phyloP scores from a whole-genome alignment of 2,329 filamentous ascomycete species.

The Aspergillus sp. region DNA sequence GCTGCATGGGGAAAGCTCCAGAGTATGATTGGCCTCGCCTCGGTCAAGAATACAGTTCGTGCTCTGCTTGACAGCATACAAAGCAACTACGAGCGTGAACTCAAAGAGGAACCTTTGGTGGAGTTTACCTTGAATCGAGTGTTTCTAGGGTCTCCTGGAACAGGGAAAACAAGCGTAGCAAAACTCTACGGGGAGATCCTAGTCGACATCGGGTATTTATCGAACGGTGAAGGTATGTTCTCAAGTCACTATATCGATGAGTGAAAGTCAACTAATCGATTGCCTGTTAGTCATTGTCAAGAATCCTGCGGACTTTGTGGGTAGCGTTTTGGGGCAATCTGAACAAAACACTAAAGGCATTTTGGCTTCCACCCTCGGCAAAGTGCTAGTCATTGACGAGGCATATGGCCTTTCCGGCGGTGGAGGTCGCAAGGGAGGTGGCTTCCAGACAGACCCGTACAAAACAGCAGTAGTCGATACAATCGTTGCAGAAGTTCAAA shows the following conservation, averaged over 20 bases:
- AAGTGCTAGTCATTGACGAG: slow-evolving; percentile 78
- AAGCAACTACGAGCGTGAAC: slow-evolving; percentile 65
- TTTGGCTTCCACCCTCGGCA: slow-evolving; percentile 64
- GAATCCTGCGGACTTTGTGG: slow-evolving; percentile 73
- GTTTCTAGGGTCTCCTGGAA: slow-evolving; percentile 71
- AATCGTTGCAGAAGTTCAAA: slow-evolving; percentile 72
- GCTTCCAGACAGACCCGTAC: slow-evolving; percentile 47
- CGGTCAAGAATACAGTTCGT: slow-evolving; percentile 63
- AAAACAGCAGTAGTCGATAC: slow-evolving; percentile 70
- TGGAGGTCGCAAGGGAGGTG: slow-evolving; percentile 24
- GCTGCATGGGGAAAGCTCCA: slow-evolving; percentile 60
- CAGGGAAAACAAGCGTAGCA: slow-evolving; percentile 74
- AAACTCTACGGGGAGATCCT: slow-evolving; percentile 71
- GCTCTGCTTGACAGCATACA: slow-evolving; percentile 61
- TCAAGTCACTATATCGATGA: background rate
- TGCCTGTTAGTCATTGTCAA: slow-evolving; percentile 62
- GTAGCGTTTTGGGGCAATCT: slow-evolving; percentile 61
- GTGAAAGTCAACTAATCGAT: background rate
- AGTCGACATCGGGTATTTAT: slow-evolving; percentile 65
- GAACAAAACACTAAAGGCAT: slow-evolving; percentile 73
- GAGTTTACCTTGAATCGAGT: slow-evolving; percentile 66
- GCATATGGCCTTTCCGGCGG: slow-evolving; percentile 64
- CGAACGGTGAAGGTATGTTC: slow-evolving; percentile 62
- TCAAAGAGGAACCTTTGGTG: slow-evolving; percentile 59
- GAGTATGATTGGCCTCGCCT: slow-evolving; percentile 56